Conservation (phyloP, 495 filamentous ascomycete species). For the Eremomyces bilateralis region DNA sequence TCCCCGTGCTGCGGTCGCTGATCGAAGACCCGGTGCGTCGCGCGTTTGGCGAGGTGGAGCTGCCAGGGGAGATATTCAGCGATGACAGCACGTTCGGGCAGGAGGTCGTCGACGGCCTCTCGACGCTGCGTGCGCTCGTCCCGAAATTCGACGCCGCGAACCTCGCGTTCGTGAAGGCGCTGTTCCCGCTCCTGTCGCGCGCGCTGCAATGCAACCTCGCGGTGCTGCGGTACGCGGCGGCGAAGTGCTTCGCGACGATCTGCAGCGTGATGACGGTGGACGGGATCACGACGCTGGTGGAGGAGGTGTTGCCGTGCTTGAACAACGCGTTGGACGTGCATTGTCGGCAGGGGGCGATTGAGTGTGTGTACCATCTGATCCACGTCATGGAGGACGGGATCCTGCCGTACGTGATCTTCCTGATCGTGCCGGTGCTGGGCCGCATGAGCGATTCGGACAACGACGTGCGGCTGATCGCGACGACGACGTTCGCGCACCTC, state of each 20-base stretch:
- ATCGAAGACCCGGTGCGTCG: constrained; percentile 60
- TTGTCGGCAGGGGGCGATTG: constrained; percentile 78
- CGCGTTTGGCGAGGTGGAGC: constrained; percentile 44
- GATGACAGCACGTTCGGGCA: constrained; percentile 57
- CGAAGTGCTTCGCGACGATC: constrained; percentile 90
- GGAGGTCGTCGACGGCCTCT: constrained; percentile 81
- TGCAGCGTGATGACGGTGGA: constrained; percentile 89
- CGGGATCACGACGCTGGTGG: constrained; percentile 88
- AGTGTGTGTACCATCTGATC: constrained; percentile 83
- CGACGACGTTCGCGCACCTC: constrained; percentile 87
- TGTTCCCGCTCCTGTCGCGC: constrained; percentile 73
- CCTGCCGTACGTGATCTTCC: constrained; percentile 92
- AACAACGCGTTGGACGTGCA: constrained; percentile 70
- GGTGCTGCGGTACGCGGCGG: constrained; percentile 85
- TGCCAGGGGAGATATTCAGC: constrained; percentile 46
- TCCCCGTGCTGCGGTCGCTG: constrained; percentile 56
- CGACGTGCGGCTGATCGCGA: constrained; percentile 81
- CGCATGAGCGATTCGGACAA: constrained; percentile 99
- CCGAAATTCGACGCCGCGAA: constrained; percentile 58
- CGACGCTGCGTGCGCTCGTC: constrained; percentile 71
- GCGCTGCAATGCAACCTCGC: constrained; percentile 70
- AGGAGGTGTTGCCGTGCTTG: constrained; percentile 76
- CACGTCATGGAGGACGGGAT: constrained; percentile 96
- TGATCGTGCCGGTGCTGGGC: constrained; percentile 92
- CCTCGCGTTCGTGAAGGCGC: constrained; percentile 50